phyloP scores from a whole-genome alignment of 2,329 filamentous ascomycete species.

The Chaetomiaceae sp. region DNA sequence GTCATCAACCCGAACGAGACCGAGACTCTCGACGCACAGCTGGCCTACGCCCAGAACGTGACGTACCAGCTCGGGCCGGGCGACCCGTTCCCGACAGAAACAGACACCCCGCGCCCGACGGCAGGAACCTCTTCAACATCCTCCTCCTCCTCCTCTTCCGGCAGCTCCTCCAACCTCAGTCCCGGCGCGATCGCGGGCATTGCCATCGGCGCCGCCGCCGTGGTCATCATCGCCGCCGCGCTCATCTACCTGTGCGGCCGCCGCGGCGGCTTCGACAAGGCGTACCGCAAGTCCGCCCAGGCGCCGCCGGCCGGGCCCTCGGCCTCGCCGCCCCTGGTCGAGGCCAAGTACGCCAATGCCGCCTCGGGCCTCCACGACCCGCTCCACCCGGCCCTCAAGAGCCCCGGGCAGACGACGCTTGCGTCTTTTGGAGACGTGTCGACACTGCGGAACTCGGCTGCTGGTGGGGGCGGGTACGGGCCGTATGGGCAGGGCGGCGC shows the following conservation, averaged over 20 bases:
- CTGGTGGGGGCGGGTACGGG: background rate
- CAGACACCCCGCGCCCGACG: slow-evolving; percentile 21
- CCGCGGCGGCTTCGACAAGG: slow-evolving; percentile 33
- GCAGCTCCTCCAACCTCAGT: slow-evolving; percentile 16
- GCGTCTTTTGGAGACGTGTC: slow-evolving; percentile 21
- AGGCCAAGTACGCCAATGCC: slow-evolving; percentile 20
- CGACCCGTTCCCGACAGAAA: slow-evolving; percentile 46
- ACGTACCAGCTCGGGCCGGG: slow-evolving; percentile 51
- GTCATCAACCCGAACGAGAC: slow-evolving; percentile 62
- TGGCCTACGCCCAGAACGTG: slow-evolving; percentile 40
- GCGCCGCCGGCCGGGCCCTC: no score
- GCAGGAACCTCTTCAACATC: background rate
- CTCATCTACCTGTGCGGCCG: slow-evolving; percentile 45
- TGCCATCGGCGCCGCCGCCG: slow-evolving; percentile 43
- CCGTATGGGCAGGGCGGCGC: background rate
- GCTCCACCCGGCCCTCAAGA: slow-evolving; percentile 24
- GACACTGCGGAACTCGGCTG: slow-evolving; percentile 9
- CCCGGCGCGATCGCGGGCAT: slow-evolving; percentile 55
- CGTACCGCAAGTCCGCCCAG: slow-evolving; percentile 28
- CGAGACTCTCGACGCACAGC: slow-evolving; percentile 42
- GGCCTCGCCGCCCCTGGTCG: slow-evolving; percentile 21
- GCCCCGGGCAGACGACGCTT: slow-evolving; percentile 29
- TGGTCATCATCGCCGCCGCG: slow-evolving; percentile 37
- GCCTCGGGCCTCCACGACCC: background rate
- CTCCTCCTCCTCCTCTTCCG: no score